Base-by-base conservation (phyloP, 306 rosid species). In the Coriaria nepalensis region DNA sequence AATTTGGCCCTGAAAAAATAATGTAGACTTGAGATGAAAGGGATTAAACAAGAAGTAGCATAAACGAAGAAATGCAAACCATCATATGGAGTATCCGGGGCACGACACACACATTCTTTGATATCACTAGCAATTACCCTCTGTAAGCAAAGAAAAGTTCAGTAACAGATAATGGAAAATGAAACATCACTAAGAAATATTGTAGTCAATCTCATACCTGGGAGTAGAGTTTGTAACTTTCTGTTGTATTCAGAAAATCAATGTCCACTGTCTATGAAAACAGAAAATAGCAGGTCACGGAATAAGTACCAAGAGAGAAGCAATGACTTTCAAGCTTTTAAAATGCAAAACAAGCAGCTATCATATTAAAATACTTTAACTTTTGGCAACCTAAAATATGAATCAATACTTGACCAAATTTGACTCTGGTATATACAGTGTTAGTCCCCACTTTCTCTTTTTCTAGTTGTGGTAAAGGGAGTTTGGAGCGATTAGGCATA, bases 71-170 rank as follows among this genome's bases (percentile, higher is more conserved):
- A 52, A 33, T 45, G 63, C 87, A 50, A 70, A 92, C 96, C 98
- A 82, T 82, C 96, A 56, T 82, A 92, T 37, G 98, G 88, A 57
- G 94, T 82, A 77, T 86, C 96, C n/a, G 96, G 98, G 6, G 98
- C 96, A 46, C 96, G 81, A 32, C 98, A 92, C 68, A 92, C 98
- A 11, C 93, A 85, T 65, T 92, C 96, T 75, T 85, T 92, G 70
- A 92, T 82, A 66, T 92, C 98, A 77, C 96, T 79, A 47, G 87
- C 83, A 73, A 85, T 82, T 55, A 85, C 77, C 79, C 98, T 79
- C 96, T 92, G 94, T 45, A 33, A 59, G 56, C 64, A 50, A 40
- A 55, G 43, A 69, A 64, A 9, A 49, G 29, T 50, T 56, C 52
- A 62, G 52, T 34, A 64, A 53, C 62, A 60, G 9, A 40, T 50